Evolutionary conservation across 139 green algal species (phyloP).

Genomic region (Gonium pectorale): DNA sequence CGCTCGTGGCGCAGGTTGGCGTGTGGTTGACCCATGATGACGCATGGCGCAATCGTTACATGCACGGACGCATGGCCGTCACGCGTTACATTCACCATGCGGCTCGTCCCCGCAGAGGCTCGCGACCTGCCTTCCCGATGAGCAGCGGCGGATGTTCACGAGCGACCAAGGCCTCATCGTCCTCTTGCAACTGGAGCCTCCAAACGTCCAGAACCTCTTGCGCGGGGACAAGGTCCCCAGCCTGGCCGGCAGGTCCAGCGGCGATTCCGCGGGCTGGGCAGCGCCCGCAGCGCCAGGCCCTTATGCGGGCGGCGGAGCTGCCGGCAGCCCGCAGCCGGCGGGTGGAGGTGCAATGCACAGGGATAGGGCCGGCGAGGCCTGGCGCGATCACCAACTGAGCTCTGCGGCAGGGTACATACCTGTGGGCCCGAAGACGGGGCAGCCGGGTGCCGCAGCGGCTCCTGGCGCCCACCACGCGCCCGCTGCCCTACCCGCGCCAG

Average conservation of each 20-base stretch:
- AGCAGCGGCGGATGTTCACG: neutral
- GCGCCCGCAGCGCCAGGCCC: no score
- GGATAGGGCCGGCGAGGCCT: no score
- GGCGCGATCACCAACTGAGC: no score
- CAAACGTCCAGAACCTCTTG: neutral
- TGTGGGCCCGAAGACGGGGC: no score
- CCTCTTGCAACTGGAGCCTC: neutral
- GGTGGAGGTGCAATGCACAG: no score
- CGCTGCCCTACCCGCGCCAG: no score
- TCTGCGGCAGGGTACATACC: no score
- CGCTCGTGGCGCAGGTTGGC: neutral
- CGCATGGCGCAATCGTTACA: neutral
- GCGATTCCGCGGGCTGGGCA: neutral
- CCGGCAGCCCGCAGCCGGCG: neutral
- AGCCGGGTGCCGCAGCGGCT: no score
- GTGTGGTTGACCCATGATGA: neutral
- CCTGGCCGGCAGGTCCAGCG: neutral
- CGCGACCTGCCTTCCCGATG: neutral
- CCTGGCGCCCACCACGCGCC: no score
- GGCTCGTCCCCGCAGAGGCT: neutral
- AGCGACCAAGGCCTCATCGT: neutral
- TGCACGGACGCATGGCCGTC: neutral
- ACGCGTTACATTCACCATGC: neutral
- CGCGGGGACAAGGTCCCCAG: neutral
- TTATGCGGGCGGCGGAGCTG: neutral